Evolutionary conservation across 257 asterid genomes (phyloP).

Genomic region (Nicotiana paniculata): DNA sequence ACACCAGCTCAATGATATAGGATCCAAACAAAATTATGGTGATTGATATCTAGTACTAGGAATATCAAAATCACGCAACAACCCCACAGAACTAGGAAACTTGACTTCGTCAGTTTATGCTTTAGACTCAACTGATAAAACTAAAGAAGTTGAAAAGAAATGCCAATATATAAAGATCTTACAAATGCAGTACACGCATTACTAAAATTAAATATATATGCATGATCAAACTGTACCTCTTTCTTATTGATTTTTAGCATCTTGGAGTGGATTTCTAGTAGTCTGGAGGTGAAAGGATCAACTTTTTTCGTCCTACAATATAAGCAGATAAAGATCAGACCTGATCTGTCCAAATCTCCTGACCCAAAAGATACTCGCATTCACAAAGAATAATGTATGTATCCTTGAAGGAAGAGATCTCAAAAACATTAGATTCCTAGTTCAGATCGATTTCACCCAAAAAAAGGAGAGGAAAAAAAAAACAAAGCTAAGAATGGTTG

Average conservation of each 20-base stretch:
- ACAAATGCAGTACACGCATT: background rate
- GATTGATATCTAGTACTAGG: background rate
- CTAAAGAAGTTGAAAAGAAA: background rate
- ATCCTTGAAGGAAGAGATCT: background rate
- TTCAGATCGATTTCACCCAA: background rate
- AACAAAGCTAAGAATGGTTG: background rate
- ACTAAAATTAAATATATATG: background rate
- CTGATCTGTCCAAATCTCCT: background rate
- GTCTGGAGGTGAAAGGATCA: slow-evolving; percentile 39
- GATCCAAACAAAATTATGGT: background rate
- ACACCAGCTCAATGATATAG: background rate
- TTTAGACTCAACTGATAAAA: too few species aligned
- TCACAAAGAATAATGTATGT: background rate
- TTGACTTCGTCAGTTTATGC: background rate
- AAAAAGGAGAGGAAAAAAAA: background rate
- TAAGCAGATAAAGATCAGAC: background rate
- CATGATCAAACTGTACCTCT: slow-evolving; percentile 21
- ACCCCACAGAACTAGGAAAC: background rate
- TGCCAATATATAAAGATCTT: background rate
- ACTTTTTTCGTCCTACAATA: slow-evolving; percentile 36
- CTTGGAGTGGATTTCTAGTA: slow-evolving; percentile 39
- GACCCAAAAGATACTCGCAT: background rate
- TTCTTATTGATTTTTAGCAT: slow-evolving; percentile 34
- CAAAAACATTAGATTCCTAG: background rate
- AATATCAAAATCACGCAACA: background rate